phyloP scores from a whole-genome alignment of 108 stramenopile species.

The Nitzschia putrida region DNA sequence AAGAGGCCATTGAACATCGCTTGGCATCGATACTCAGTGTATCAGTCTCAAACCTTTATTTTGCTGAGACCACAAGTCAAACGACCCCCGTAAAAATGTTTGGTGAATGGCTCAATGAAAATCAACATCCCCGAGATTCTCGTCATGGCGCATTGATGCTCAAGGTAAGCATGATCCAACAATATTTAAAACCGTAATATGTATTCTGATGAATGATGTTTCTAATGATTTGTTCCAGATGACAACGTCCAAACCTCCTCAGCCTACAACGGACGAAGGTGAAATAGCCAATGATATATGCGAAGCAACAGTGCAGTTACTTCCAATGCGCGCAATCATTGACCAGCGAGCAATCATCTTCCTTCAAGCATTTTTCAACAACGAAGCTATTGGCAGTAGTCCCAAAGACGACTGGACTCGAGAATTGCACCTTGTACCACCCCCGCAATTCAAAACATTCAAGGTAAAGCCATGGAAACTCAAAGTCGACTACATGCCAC shows the following conservation, averaged over 20 bases:
- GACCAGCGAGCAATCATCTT: constrained; percentile 77
- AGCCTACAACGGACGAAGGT: constrained; percentile 59
- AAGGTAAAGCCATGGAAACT: constrained; percentile 75
- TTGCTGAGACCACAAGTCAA: constrained; percentile 75
- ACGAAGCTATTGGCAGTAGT: constrained; percentile 12
- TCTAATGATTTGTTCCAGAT: constrained; percentile 34
- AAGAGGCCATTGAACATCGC: constrained; percentile 44
- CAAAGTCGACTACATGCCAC: constrained; percentile 76
- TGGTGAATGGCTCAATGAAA: constrained; percentile 85
- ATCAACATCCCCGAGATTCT: constrained; percentile 76
- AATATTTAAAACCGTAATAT: no score
- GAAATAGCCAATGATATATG: constrained; percentile 75
- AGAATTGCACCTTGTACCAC: constrained; percentile 42
- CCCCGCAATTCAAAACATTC: constrained; percentile 61
- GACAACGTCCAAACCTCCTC: constrained; percentile 71
- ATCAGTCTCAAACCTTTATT: constrained; percentile 64
- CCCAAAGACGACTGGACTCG: constrained; percentile 9
- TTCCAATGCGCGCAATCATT: constrained; percentile 76
- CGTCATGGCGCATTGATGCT: constrained; percentile 76
- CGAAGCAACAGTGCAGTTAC: constrained; percentile 62
- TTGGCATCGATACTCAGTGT: constrained; percentile 71
- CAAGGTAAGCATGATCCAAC: constrained; percentile 38
- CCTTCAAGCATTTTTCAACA: constrained; percentile 61
- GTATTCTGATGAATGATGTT: no score
- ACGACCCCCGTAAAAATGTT: constrained; percentile 68